Evolutionary conservation across 345 rosid species (phyloP).

Genomic region (Hirschfeldia incana): DNA sequence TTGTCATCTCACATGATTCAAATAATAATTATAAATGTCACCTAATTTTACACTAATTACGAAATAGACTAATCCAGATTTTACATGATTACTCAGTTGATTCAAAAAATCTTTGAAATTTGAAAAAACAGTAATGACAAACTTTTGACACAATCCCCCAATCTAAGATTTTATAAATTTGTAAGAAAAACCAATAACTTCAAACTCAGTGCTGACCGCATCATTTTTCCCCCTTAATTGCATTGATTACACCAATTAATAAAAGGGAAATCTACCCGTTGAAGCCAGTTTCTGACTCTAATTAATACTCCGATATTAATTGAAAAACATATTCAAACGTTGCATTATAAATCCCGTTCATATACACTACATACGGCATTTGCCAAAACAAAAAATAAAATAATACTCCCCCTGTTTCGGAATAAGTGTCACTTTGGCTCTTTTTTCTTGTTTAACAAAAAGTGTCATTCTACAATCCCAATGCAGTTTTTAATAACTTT

Average conservation of each 20-base stretch:
- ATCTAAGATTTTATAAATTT: neutral
- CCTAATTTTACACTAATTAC: conserved; percentile 25
- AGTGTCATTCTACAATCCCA: no score
- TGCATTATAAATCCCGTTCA: conserved; percentile 9
- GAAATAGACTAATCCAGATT: neutral
- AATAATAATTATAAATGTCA: conserved; percentile 5
- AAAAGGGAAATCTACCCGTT: neutral
- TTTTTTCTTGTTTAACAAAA: no score
- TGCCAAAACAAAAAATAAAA: neutral
- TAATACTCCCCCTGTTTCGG: neutral
- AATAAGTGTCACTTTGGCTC: no score
- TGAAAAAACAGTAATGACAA: conserved; percentile 7
- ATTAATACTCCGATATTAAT: neutral
- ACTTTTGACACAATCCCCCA: neutral
- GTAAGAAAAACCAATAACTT: neutral
- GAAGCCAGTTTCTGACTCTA: conserved; percentile 1
- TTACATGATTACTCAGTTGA: neutral
- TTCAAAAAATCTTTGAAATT: conserved; percentile 12
- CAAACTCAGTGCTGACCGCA: conserved; percentile 19
- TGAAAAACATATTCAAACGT: conserved; percentile 3
- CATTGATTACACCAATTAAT: conserved; percentile 21
- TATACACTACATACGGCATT: neutral
- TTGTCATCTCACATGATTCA: conserved; percentile 36
- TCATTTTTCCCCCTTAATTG: conserved; percentile 28
- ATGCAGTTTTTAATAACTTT: no score